Base-by-base conservation (phyloP, 352 stramenopile species). In the Globisporangium solare region DNA sequence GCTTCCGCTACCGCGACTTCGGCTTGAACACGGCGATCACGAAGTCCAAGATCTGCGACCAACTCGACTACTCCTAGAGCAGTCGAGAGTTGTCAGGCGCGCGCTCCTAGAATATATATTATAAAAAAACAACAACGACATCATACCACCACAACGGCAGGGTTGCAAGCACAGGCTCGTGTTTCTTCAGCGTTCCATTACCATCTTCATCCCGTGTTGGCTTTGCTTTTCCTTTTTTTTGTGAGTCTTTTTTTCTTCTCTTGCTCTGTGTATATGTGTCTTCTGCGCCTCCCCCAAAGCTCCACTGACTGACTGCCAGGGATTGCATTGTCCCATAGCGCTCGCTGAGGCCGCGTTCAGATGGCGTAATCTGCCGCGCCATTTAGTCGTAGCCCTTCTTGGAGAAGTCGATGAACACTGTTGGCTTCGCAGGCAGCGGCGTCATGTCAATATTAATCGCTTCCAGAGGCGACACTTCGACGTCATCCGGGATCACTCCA, bases 361-460 rank as follows among this genome's bases (percentile, higher is more conserved):
- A 11, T 35, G 27, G 27, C 10, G 10, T 35, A 35, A 35, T 35
- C 27, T 6, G 27, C 6, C 27, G 10, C 27, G 27, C 7, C 27
- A 35, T 61, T 75, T 90, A 95, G 61, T 95, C 74, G 68, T 92
- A 90, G 52, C 71, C 71, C 79, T 95, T 95, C 76, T 89, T 93
- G 62, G 77, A 86, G 45, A 91, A 92, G 68, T 93, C 83, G 21
- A 95, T 78, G 58, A 93, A 89, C 42, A 90, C 81, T 54, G 72
- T 83, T 49, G 70, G 66, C 71, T 83, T 90, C 56, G 76, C 79
- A 42, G 79, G 81, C 61, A 91, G 62, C 47, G 83, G 83, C 64
- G 81, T 93, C 75, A 87, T 90, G 68, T 92, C 81, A 66, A 95
- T 89, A 69, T 95, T 93, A 66, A 94, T 88, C 53, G 70, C 78